Evolutionary conservation across 108 stramenopile species (phyloP), one percentile per base, ranked within the genome.

Genomic region (Skeletonema menzelii): DNA sequence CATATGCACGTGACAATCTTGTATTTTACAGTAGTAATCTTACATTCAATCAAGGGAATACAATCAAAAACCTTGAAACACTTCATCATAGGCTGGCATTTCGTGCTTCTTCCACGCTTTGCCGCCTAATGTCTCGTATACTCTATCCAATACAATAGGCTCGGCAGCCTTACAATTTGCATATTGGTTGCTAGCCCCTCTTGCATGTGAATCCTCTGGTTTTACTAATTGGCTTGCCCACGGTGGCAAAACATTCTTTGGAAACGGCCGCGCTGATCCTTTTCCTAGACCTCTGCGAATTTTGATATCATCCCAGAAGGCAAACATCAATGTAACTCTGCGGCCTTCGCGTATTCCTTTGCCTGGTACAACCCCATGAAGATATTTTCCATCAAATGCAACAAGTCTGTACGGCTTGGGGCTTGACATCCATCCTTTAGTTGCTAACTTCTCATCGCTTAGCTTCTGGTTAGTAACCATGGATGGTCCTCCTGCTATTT

Each of bases 331-430:
- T 10, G 94, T 95, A 10, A 94, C 93, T 6, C 96, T 82, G 42
- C 91, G 83, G 10, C 70, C 64, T 24, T 60, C 27, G 10, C 70
- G 27, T 3, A 70, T 58, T 35, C 90, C 89, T 68, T 88, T 90
- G 15, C 96, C 96, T 20, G 96, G 96, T 15, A 97, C 81, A 15
- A 97, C 96, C 14, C 96, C 93, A 66, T 97, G 96, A 44, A 97
- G 72, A 49, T 90, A 88, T 14, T 70, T 74, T 0, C 96, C 96
- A 70, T 91, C 92, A 68, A 95, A 93, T 55, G 83, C 88, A 17
- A 92, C 87, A 37, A 95, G 67, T 42, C 93, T 81, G 63, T 72
- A 63, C 8, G 79, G 55, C 56, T 85, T 75, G 2, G 91, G 84
- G 60, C 81, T 82, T 3, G 75, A 69, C 65, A 95, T 47, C 93